A percentile compares a stretch with the other conserved stretches of the same genome.
phyloP scores from a whole-genome alignment of 768 basidiomycete genomes.

The Lentinula detonsa region DNA sequence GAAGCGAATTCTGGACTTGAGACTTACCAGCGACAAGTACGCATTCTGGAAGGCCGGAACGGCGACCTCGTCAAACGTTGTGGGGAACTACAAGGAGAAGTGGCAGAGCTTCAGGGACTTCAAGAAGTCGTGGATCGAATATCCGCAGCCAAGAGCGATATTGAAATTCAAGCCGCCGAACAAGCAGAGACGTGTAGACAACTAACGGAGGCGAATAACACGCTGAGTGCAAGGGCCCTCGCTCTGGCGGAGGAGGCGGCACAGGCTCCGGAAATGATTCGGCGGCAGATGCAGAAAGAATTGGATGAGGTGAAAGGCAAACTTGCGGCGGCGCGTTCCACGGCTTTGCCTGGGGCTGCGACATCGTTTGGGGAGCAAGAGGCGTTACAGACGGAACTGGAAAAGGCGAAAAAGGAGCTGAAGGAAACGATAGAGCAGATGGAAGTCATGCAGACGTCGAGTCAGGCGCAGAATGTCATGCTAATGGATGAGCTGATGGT shows the following conservation, averaged over 20 bases:
- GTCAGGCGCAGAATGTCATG: constrained; percentile 77
- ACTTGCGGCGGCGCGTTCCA: background rate
- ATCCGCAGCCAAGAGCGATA: constrained; percentile 54
- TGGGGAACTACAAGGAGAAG: constrained; percentile 54
- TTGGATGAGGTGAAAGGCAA: constrained; percentile 51
- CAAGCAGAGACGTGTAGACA: constrained; percentile 71
- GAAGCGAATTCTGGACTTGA: constrained; percentile 76
- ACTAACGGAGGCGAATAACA: constrained; percentile 74
- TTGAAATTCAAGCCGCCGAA: constrained; percentile 64
- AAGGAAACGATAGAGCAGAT: constrained; percentile 62
- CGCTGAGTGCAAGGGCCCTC: constrained; percentile 66
- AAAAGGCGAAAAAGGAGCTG: constrained; percentile 43
- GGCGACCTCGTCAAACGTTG: constrained; percentile 44
- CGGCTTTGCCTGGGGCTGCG: background rate
- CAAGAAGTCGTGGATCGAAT: constrained; percentile 58
- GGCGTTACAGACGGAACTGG: constrained; percentile 52
- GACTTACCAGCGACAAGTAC: constrained; percentile 88
- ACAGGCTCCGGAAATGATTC: constrained; percentile 47
- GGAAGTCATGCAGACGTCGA: constrained; percentile 57
- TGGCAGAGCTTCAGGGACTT: constrained; percentile 34
- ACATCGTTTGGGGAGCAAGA: background rate
- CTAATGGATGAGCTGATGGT: constrained; percentile 86
- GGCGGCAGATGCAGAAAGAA: constrained; percentile 59
- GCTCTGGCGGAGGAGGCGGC: constrained; percentile 67
- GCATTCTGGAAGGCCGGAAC: constrained; percentile 75